phyloP scores from a whole-genome alignment of 2,329 filamentous ascomycete genomes.

The Fusarium praegraminearum region DNA sequence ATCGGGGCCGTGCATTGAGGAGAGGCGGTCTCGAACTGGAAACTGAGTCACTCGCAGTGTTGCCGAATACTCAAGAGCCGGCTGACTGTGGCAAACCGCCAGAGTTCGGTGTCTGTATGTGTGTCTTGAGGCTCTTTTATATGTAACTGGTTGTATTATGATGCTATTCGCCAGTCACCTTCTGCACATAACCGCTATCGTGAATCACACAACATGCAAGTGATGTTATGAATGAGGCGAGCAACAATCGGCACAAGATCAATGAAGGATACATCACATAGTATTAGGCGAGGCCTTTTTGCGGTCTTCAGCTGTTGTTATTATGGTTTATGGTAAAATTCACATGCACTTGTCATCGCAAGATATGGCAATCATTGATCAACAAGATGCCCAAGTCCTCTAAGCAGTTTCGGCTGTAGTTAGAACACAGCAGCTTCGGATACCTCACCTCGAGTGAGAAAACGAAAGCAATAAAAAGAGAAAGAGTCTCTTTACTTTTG shows the following conservation, averaged over 20 bases:
- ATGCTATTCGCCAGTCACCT: slow-evolving; percentile 8
- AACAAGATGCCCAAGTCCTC: neutral
- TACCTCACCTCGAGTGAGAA: neutral
- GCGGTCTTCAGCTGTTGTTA: neutral
- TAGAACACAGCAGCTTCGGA: too few species aligned
- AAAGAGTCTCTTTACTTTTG: neutral
- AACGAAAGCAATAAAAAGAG: neutral
- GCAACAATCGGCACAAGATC: slow-evolving; percentile 10
- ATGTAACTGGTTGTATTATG: slow-evolving; percentile 9
- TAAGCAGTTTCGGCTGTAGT: neutral
- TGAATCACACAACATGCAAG: slow-evolving; percentile 31
- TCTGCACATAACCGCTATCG: slow-evolving; percentile 26
- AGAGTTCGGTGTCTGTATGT: neutral
- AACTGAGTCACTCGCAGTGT: slow-evolving; percentile 1
- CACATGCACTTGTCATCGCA: neutral
- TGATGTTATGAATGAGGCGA: slow-evolving; percentile 14
- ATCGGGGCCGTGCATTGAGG: slow-evolving; percentile 30
- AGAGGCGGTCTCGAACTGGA: neutral
- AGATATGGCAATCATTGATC: neutral
- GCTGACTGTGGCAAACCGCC: neutral
- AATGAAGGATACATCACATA: neutral
- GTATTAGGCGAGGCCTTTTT: neutral
- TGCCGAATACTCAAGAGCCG: slow-evolving; percentile 6
- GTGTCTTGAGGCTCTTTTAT: slow-evolving; percentile 22
- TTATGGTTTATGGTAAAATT: neutral